Evolutionary conservation across 2,329 filamentous ascomycete genomes (phyloP), one percentile per base, ranked within the genome.

Genomic region (Aspergillus ochraceus): DNA sequence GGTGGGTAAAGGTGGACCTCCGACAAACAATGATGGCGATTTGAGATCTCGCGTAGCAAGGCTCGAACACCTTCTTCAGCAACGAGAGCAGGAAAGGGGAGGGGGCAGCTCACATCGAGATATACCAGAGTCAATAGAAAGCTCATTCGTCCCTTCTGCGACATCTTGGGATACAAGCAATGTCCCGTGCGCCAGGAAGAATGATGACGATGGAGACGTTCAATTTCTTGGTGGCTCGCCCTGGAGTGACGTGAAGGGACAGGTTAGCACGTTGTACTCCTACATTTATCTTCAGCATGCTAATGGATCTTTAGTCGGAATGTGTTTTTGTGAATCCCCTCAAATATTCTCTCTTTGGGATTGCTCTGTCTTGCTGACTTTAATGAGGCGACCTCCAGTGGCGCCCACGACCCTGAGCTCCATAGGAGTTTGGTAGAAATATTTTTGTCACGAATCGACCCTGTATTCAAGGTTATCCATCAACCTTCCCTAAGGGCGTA

Each of bases 391-490:
- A 61, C 59, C 17, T 57, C 61, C 12, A 57, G 60, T 26, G 60
- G 57, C n/a, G 39, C 17, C 17, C 8, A 11, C 10, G n/a, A 19
- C 17, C 12, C 19, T 24, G 6, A 17, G 6, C 19, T 6, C 1
- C 47, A 58, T 29, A 47, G 54, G 20, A 64, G 55, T 6, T 57
- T 74, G 12, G 66, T 60, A 39, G 65, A 70, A 6, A 59, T 72
- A 8, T 75, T 68, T 49, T 14, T 73, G 11, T 52, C 55, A 1
- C 69, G 67, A 29, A 67, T 74, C 11, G 70, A 75, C 51, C 72
- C 72, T 3, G 52, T 72, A 6, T 72, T 74, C 56, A 74, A 73
- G 54, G 64, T 74, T 9, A 39, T 74, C 9, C 72, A 74, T 59
- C 58, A 66, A 11, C 71, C 72, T 6, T 69, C 70, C 4, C 54